Conservation (phyloP, 768 basidiomycete genomes). For the Leucocoprinus sp. region DNA sequence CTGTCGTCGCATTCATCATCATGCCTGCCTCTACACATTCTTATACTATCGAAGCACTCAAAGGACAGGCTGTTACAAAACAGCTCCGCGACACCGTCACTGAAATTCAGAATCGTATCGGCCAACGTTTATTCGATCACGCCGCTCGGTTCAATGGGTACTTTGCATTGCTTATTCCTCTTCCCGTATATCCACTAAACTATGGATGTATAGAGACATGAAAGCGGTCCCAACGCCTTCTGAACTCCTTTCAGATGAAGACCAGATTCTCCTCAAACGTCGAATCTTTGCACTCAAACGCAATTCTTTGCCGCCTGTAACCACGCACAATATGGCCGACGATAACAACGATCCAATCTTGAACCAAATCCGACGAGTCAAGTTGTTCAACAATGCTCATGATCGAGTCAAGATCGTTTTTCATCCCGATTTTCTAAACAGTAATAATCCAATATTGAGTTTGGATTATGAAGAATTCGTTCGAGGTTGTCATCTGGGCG, state of each 20-base stretch:
- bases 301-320: constrained; percentile 88
- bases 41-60: constrained; percentile 96
- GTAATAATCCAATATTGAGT: constrained; percentile 94
- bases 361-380: constrained; percentile 89
- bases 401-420: constrained; percentile 97
- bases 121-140: constrained; percentile 87
- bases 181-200: background rate
- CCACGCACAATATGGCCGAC: constrained; percentile 99
- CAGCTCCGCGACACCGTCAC: constrained; percentile 93
- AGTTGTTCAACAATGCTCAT: constrained; percentile 79
- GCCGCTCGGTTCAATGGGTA: constrained; percentile 89
- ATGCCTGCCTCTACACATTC: constrained; percentile 96
- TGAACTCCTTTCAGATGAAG: constrained; percentile 79
- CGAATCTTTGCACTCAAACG: constrained; percentile 95
- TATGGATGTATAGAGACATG: constrained; percentile 44
- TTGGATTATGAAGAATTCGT: constrained; percentile 99
- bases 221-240: constrained; percentile 67
- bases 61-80: constrained; percentile 93
- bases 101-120: constrained; percentile 91
- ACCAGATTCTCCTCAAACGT: constrained; percentile 90
- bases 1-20: constrained; percentile 97
- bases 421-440: constrained; percentile 97
- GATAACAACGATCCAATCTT: constrained; percentile 89
- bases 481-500: constrained; percentile 93
- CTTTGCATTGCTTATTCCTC: constrained; percentile 25